Base-by-base conservation (phyloP, 306 rosid species). In the Adenanthera pavonina region DNA sequence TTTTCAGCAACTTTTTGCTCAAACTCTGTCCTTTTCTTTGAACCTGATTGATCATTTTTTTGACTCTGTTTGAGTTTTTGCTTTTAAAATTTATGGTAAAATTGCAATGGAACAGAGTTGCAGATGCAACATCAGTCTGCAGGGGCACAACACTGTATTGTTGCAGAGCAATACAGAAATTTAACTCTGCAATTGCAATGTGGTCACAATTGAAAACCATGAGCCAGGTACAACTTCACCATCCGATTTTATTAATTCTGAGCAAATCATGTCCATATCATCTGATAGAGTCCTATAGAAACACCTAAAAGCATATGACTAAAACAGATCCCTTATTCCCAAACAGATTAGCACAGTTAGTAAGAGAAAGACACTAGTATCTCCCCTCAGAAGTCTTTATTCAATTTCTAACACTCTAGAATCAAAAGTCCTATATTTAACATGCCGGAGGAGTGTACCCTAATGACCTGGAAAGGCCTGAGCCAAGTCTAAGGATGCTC, bases 261-360 rank as follows among this genome's bases (percentile, higher is more conserved):
- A 64, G 35, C 53, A 41, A 12, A 40, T 11, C 41, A 6, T 59
- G 9, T 74, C 20, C 38, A 13, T 48, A 17, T 40, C 20, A 76
- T 6, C 30, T 49, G 59, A 68, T 8, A 54, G 56, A 66, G 56
- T 47, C 65, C 54, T 35, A 47, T 9, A 52, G 67, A 66, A 84
- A 74, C 38, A 62, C 51, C 43, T 59, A 76, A 77, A 35, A 72
- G 75, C 30, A 57, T 47, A 15, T 57, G 66, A 66, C 67, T 19
- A 19, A 54, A 8, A 54, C 7, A 54, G 25, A n/a, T 7, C 17
- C 25, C 30, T 17, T 17, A 54, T 54, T 17, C 30, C 30, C 10
- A n/a, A 54, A 54, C 30, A 25, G 61, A 54, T n/a, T 52, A 52
- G 57, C 57, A 15, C 57, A 3, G 57, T 16, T 15, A 19, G 20